Conservation (phyloP, 345 rosid genomes). For the Abelmoschus esculentus region DNA sequence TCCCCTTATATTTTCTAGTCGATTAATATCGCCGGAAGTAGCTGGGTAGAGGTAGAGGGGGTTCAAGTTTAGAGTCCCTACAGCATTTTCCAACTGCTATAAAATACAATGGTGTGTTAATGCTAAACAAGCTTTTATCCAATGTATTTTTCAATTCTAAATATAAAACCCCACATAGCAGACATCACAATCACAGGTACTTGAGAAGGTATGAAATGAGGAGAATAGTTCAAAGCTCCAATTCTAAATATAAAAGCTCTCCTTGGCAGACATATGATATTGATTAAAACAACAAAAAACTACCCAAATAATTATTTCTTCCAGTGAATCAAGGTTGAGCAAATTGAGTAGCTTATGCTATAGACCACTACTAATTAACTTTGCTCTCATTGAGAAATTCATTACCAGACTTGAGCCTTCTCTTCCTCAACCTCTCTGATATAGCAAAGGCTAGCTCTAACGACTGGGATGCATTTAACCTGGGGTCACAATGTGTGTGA, state of each 20-base stretch:
- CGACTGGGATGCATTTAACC: slow-evolving; percentile 14
- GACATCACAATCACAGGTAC: background rate
- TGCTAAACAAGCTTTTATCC: background rate
- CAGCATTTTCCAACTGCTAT: background rate
- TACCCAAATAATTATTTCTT: background rate
- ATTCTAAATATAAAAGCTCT: background rate
- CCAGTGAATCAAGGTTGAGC: background rate
- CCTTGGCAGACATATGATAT: background rate
- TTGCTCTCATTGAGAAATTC: background rate
- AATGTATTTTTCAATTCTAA: background rate
- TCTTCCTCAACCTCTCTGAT: slow-evolving; percentile 15
- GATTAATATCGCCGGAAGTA: background rate
- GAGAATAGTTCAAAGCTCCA: background rate
- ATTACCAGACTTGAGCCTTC: slow-evolving; percentile 1
- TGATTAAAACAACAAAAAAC: background rate
- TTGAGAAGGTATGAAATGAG: background rate
- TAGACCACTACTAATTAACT: background rate
- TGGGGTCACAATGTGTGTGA: slow-evolving; percentile 11
- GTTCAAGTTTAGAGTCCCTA: no score
- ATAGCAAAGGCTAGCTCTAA: slow-evolving; percentile 17
- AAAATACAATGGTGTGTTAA: background rate
- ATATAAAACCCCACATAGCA: background rate
- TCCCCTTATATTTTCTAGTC: background rate
- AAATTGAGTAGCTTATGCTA: background rate
- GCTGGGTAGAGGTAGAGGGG: background rate